Evolutionary conservation across 2,329 filamentous ascomycete species (phyloP), one percentile per base, ranked within the genome.

Genomic region (Microcyclosporella mali): DNA sequence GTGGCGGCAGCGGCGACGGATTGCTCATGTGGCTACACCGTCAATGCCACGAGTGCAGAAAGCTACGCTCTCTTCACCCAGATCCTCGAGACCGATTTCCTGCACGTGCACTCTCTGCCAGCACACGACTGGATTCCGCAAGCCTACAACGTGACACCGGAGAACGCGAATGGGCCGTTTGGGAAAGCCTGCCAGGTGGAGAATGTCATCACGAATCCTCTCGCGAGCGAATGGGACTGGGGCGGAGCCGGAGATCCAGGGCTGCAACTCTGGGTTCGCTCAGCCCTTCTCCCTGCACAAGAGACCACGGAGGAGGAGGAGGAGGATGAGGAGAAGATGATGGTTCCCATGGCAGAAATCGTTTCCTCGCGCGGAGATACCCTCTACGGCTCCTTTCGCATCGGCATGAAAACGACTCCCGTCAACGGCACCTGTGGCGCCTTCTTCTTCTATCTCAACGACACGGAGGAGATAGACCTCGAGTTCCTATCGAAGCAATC

Each of bases 401-500:
- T 79, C 2, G 75, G 75, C 28, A 81, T 88, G 69, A 83, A 79
- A 63, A 62, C 83, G 43, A 78, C 80, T 0, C 65, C 65, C 30
- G 66, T 75, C 6, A 65, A 70, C 1, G 84, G 84, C 18, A 89
- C 85, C 1, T 89, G 85, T 60, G 80, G 77, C 21, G 84, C 84
- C 6, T 88, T 89, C 66, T 89, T 88, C 65, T 90, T 84, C 83
- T 88, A 86, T 63, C 79, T 78, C 66, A 86, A 88, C 62, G 80
- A 89, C 63, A 84, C 82, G 1, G 81, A 85, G 57, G 85, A 89
- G 57, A 87, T 89, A 55, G 85, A 89, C 60, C 80, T 89, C 66
- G 85, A 90, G 53, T 85, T 88, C 57, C 72, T 89, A 2, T 85
- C 84, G 2, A 33, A 40, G 9, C 45, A 55, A 33, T 37, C 46